Evolutionary conservation across 768 basidiomycete genomes (phyloP), one percentile per base, ranked within the genome.

Genomic region (Phlegmacium glaucopus): DNA sequence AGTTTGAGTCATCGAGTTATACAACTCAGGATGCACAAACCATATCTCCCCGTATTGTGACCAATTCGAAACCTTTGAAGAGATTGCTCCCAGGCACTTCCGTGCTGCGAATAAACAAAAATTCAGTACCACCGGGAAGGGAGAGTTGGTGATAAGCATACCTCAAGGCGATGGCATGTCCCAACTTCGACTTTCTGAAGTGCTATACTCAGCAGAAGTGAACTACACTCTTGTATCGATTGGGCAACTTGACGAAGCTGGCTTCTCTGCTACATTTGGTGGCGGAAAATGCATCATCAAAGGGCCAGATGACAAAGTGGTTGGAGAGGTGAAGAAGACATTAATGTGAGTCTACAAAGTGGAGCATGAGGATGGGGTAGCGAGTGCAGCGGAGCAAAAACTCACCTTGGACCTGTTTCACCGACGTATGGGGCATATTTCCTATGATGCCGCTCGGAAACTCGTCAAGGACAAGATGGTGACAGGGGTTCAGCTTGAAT

Each of bases 211-310:
- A 8, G 67, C 66, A 0, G 65, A 70, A 17, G 60, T 72, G 9
- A 13, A 13, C 6, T 71, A 68, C 52, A 72, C 69, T 6, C 62
- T 72, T 4, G 50, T 72, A 8, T 70, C 69, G 1, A 56, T 71
- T 45, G 67, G 70, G 6, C 29, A 51, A 28, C 62, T 75, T 9
- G 68, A 73, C 42, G 59, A 72, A 0, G 34, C 37, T 9, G 68
- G 71, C 1, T 65, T n/a, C n/a, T n/a, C n/a, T n/a, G n/a, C n/a
- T n/a, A n/a, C n/a, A n/a, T n/a, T n/a, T n/a, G n/a, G n/a, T n/a
- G n/a, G n/a, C n/a, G n/a, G n/a, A n/a, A n/a, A n/a, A n/a, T n/a
- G n/a, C n/a, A n/a, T n/a, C n/a, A n/a, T n/a, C n/a, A n/a, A n/a
- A n/a, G n/a, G n/a, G n/a, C n/a, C n/a, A n/a, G n/a, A n/a, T n/a